Conservation (phyloP, 495 filamentous ascomycete genomes). For the Neurospora sp. region DNA sequence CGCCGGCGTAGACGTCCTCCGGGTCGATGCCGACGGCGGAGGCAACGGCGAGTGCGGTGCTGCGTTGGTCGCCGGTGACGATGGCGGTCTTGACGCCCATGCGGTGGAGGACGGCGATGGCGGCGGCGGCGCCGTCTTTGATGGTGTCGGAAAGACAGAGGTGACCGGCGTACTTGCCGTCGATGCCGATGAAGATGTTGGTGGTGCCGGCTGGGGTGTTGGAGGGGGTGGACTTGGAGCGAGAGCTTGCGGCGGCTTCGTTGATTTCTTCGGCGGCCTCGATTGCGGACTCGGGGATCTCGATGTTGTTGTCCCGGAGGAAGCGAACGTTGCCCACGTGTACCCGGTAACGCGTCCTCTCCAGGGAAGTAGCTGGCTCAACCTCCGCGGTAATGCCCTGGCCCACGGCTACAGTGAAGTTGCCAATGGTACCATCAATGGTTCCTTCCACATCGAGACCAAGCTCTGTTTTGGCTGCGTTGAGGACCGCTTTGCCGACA, state of each 20-base stretch:
- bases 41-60: constrained; percentile 76
- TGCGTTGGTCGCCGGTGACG: constrained; percentile 84
- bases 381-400: constrained; percentile 76
- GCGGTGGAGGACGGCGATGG: constrained; percentile 70
- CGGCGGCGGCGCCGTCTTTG: constrained; percentile 75
- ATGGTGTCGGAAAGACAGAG: constrained; percentile 81
- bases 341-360: constrained; percentile 62
- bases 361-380: constrained; percentile 58
- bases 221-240: constrained; percentile 22
- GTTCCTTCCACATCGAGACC: constrained; percentile 60
- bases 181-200: constrained; percentile 83
- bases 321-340: constrained; percentile 75
- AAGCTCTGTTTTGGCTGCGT: constrained; percentile 62
- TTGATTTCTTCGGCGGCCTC: constrained; percentile 47
- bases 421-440: constrained; percentile 70
- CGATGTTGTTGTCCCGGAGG: constrained; percentile 56
- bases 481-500: constrained; percentile 74
- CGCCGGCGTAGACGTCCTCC: constrained; percentile 67
- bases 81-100: constrained; percentile 83
- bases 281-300: constrained; percentile 52
- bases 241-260: constrained; percentile 24
- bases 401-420: constrained; percentile 77
- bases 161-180: constrained; percentile 66
- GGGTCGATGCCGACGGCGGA: constrained; percentile 68
- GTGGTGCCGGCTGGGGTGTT: constrained; percentile 57